phyloP scores from a whole-genome alignment of 2,329 filamentous ascomycete species.

The Aphanocladium album region DNA sequence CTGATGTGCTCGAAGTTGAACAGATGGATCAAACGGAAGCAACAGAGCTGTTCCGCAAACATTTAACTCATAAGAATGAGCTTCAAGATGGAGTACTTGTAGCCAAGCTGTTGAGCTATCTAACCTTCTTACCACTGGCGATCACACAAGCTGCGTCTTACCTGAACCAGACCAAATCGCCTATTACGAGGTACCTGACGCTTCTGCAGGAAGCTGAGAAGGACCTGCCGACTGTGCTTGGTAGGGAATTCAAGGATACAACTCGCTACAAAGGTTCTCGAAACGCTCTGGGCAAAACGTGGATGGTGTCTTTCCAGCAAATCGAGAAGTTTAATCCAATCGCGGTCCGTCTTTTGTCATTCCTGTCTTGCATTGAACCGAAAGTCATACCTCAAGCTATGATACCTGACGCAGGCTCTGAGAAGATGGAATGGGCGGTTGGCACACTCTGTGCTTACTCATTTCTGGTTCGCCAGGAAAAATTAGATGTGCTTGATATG shows the following conservation, averaged over 20 bases:
- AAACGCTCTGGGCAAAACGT: conserved; percentile 5
- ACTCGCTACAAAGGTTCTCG: conserved; percentile 26
- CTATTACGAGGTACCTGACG: conserved; percentile 27
- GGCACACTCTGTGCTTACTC: background rate
- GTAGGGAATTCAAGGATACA: background rate
- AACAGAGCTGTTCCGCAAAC: conserved; percentile 17
- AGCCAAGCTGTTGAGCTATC: conserved; percentile 14
- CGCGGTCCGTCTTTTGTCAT: conserved; percentile 33
- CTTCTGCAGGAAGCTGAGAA: conserved; percentile 22
- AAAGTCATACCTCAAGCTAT: background rate
- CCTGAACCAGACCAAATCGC: conserved; percentile 27
- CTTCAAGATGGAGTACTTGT: background rate
- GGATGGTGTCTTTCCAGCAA: conserved; percentile 1
- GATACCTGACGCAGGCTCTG: conserved; percentile 4
- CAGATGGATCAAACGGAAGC: conserved; percentile 23
- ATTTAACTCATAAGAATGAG: background rate
- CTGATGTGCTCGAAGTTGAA: conserved; percentile 2
- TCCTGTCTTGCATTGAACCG: conserved; percentile 34
- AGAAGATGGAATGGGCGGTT: background rate
- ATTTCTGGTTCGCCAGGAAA: background rate
- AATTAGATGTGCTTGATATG: background rate
- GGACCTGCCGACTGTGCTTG: background rate
- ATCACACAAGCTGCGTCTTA: conserved; percentile 38
- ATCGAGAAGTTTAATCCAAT: conserved; percentile 8
- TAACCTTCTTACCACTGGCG: conserved; percentile 32